Percentiles rank a stretch among this genome's conserved stretches.
These are phyloP conservation scores for Thielaviopsis musarum DNA, from an alignment of 2,329 filamentous ascomycete species.

Conservation along the genomic window DNA sequence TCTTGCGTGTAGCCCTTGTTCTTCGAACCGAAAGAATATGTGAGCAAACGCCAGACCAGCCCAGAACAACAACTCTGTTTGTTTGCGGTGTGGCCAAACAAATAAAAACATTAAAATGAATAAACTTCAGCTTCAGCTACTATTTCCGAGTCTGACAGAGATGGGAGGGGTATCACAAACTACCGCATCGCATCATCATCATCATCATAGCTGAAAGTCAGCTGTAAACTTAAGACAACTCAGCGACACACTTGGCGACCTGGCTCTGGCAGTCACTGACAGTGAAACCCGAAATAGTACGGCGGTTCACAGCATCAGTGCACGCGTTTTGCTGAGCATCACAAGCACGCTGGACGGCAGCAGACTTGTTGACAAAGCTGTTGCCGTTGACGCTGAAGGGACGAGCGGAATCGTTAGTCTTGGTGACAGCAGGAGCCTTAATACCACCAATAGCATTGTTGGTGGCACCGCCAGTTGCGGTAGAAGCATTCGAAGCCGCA, in stretches of 20 bases:
- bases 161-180: background rate
- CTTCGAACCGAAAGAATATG: no score
- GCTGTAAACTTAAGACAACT: slow-evolving; percentile 16
- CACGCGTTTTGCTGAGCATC: slow-evolving; percentile 47
- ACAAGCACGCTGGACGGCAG: slow-evolving; percentile 43
- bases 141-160: background rate
- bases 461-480: background rate
- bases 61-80: no score
- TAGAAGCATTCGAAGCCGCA: slow-evolving; percentile 11
- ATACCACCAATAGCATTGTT: slow-evolving; percentile 17
- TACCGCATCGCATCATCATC: background rate
- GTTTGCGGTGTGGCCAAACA: no score
- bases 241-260: slow-evolving; percentile 26
- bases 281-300: slow-evolving; percentile 23
- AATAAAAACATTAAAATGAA: no score
- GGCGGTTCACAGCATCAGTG: slow-evolving; percentile 36
- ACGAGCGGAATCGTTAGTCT: slow-evolving; percentile 30
- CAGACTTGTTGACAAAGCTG: slow-evolving; percentile 38
- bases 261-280: slow-evolving; percentile 39
- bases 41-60: no score
- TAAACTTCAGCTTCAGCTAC: no score
- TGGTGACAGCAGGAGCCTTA: slow-evolving; percentile 30
- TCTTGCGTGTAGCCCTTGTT: no score
- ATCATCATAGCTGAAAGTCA: background rate
- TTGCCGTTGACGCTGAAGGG: slow-evolving; percentile 39